phyloP scores from a whole-genome alignment of 495 filamentous ascomycete genomes.

The Xylaria grammica region DNA sequence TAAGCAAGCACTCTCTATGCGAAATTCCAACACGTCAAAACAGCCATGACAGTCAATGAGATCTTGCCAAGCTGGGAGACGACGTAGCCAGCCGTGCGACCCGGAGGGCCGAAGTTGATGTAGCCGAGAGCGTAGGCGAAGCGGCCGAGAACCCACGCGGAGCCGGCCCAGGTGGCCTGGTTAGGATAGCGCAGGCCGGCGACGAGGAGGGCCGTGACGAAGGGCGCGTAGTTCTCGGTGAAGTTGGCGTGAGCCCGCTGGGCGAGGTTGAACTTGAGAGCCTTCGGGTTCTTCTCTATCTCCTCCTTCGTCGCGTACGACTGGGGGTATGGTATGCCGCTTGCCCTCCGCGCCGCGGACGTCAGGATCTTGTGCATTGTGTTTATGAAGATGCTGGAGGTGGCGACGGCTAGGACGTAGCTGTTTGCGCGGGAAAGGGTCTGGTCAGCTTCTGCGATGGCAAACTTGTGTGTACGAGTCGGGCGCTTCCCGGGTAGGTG shows the following conservation, averaged over 20 bases:
- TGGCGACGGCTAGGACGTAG: slow-evolving; percentile 64
- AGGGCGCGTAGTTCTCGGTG: slow-evolving; percentile 66
- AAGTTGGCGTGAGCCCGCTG: slow-evolving; percentile 77
- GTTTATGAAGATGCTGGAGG: slow-evolving; percentile 64
- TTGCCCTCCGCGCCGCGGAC: slow-evolving; percentile 52
- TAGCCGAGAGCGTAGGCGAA: slow-evolving; percentile 67
- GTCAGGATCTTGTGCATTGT: slow-evolving; percentile 56
- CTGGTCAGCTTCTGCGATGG: background rate
- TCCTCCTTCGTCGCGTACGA: slow-evolving; percentile 64
- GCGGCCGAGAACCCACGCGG: slow-evolving; percentile 61
- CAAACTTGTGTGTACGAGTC: background rate
- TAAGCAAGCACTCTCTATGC: slow-evolving; percentile 37
- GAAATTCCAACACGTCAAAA: slow-evolving; percentile 37
- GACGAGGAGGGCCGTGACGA: slow-evolving; percentile 63
- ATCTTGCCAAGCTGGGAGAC: slow-evolving; percentile 30
- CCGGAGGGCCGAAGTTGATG: slow-evolving; percentile 43
- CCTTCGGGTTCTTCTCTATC: slow-evolving; percentile 60
- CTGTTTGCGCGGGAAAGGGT: slow-evolving; percentile 24
- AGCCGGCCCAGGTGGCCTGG: slow-evolving; percentile 56
- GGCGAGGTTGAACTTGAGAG: slow-evolving; percentile 59
- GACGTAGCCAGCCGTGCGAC: slow-evolving; percentile 34
- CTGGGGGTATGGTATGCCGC: slow-evolving; percentile 67
- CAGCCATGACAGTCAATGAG: slow-evolving; percentile 40
- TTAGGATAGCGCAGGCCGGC: slow-evolving; percentile 62
- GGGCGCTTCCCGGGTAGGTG: background rate